Base-by-base conservation (phyloP, 352 stramenopile genomes). In the Thalassiosira exigua region DNA sequence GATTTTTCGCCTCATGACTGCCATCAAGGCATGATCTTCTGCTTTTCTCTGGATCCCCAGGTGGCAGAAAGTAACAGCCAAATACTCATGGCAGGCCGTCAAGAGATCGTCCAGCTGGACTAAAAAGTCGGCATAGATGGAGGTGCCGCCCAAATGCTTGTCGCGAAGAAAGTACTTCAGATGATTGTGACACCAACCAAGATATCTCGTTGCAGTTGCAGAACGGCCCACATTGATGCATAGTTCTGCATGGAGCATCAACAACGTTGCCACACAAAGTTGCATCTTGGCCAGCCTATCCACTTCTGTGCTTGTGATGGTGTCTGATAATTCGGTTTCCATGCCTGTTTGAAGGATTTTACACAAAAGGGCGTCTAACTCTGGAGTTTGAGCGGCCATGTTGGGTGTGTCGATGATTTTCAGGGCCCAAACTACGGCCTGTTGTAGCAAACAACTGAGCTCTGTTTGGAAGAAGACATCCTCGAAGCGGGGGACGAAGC, bases 11-110 rank as follows among this genome's bases (percentile, higher is more conserved):
- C 71, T 79, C 42, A 84, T 41, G 17, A 58, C 54, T 53, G 76
- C 46, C 32, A 79, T 53, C 19, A 84, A 36, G 5, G 69, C 68
- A 59, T 54, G 50, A 48, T 84, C 76, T 69, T 84, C 76, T 33
- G 76, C 69, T 80, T 84, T 84, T 48, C 69, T 72, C 67, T 69
- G 54, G 24, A 76, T 69, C 33, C 76, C 76, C 24, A 77, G 58
- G 2, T 44, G 52, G 3, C 24, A 71, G 59, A 61, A 80, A 24
- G 76, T 62, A 56, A 50, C n/a, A 52, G 76, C 67, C 19, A 77
- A 65, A n/a, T 44, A 26, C 30, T 80, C 76, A 19, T 73, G 73
- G 33, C 69, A 57, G 29, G 67, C 66, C 14, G 51, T 33, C 19
- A 73, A 21, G 12, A 80, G 51, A 32, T 84, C 69, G 39, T 84